Base-by-base conservation (phyloP, 2,329 filamentous ascomycete genomes). In the Alternaria tenuissima region DNA sequence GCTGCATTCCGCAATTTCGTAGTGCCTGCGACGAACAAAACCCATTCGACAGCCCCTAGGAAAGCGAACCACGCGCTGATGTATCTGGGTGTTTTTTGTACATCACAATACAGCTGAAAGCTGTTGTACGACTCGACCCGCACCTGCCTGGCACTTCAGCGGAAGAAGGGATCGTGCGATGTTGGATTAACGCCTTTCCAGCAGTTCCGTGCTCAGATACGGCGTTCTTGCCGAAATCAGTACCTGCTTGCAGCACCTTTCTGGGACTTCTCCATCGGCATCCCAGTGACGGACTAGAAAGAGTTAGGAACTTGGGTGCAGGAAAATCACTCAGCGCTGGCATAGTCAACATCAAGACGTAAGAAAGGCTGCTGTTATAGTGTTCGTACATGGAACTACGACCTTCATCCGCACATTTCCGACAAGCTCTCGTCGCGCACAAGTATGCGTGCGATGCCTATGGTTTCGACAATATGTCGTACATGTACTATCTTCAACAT, bases 1-100 rank as follows among this genome's bases (percentile, higher is more conserved):
- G 64, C 65, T 58, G 49, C 30, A 24, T 66, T 65, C 53, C 52
- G 62, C 56, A 57, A 64, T 62, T 14, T 8, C 2, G 5, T 3
- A 18, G 6, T 7, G 34, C 18, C 49, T 54, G 30, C 14, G 20
- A 9, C 14, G n/a, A 52, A 58, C 43, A 58, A 47, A 46, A 34
- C 42, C 16, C 9, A 18, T 34, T 14, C 5, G 20, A 54, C 39
- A 11, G n/a, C 48, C 5, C 30, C 42, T 18, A 43, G 43, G 18
- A 7, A 14, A 42, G 2, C 18, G 20, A 42, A 12, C 7, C 9
- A 12, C 20, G 39, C 39, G 18, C n/a, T 12, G 9, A 22, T 42
- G 5, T 7, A 18, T 20, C 22, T 36, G 20, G 12, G 4, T 22
- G 9, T 24, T 24, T 24, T 22, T n/a, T 24, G 12, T 36, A 48